Evolutionary conservation across 129 eudicot genomes (phyloP), one percentile per base, ranked within the genome.

Genomic region (Dittrichia graveolens): DNA sequence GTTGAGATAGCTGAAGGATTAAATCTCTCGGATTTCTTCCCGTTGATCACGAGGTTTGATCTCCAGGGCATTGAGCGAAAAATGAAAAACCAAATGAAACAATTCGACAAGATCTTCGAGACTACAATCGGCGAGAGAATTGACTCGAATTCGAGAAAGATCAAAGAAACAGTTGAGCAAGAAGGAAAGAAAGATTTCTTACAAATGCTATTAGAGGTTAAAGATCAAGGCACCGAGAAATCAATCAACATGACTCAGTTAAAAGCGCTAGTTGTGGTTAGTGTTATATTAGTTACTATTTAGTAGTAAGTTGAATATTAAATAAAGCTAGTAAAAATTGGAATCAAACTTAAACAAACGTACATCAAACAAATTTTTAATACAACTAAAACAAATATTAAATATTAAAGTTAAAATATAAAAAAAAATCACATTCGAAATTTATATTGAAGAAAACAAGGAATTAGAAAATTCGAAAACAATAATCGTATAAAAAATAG

Each of bases 1-100:
- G 77, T 61, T 41, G 76, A 82, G 66, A 45, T 60, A 6, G 56
- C 77, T 1, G 79, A 75, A 48, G 80, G 71, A 46, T 65, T 79
- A 4, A 76, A 82, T 12, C 3, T 82, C 4, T 82, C 85, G 0
- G 85, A 82, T 50, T 82, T 76, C 70, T 82, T 82, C 52, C 82
- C 82, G 7, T 31, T 57, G 8, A 67, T 82, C 2, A 79, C 76
- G 4, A 38, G 76, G 56, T 72, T 77, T n/a, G 85, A 82, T 65
- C 57, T 82, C 7, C 82, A 77, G 72, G 79, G 85, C 2, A 75
- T 76, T 3, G 58, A 67, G 74, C 44, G 4, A 2, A 67, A 35
- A 35, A 72, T 72, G 71, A 69, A 60, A 61, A 41, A 52, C n/a
- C 65, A 82, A 50, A 39, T 77, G 76, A 66, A 66, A 54, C 46